A percentile compares a stretch with the other conserved stretches of the same genome.
phyloP scores from a whole-genome alignment of 2,329 filamentous ascomycete genomes.

The Colletotrichum sp. region DNA sequence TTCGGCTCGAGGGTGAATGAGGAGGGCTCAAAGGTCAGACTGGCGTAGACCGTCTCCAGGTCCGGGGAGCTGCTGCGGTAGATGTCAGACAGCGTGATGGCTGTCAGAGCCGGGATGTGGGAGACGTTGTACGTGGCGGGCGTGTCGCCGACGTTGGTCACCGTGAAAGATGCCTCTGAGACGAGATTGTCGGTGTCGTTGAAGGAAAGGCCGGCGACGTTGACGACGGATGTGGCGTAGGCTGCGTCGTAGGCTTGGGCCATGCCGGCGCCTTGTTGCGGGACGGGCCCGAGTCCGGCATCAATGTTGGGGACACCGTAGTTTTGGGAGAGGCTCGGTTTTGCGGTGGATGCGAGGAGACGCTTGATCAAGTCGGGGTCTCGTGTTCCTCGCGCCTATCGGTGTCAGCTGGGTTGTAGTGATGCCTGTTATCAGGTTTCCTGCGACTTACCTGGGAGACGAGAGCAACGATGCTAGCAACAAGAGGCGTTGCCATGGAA shows the following conservation, averaged over 20 bases:
- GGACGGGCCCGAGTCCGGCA: slow-evolving; percentile 48
- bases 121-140: slow-evolving; percentile 56
- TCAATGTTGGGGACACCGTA: not conserved
- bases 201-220: slow-evolving; percentile 62
- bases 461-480: slow-evolving; percentile 60
- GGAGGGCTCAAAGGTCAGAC: not conserved
- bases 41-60: slow-evolving; percentile 34
- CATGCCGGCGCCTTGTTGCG: slow-evolving; percentile 66
- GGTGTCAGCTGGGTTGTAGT: not conserved
- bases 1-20: slow-evolving; percentile 24
- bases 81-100: slow-evolving; percentile 28
- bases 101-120: slow-evolving; percentile 53
- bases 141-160: slow-evolving; percentile 57
- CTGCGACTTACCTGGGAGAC: slow-evolving; percentile 46
- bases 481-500: slow-evolving; percentile 65
- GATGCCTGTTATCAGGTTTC: not conserved
- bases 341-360: slow-evolving; percentile 54
- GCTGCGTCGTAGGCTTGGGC: slow-evolving; percentile 66
- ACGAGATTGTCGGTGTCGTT: slow-evolving; percentile 66
- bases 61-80: slow-evolving; percentile 50
- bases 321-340: slow-evolving; percentile 39
- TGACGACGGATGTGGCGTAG: slow-evolving; percentile 56
- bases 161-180: slow-evolving; percentile 53
- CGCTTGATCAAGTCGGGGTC: slow-evolving; percentile 54
- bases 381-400: slow-evolving; percentile 43